Conservation (phyloP, 345 rosid genomes). For the Turritis glabra region DNA sequence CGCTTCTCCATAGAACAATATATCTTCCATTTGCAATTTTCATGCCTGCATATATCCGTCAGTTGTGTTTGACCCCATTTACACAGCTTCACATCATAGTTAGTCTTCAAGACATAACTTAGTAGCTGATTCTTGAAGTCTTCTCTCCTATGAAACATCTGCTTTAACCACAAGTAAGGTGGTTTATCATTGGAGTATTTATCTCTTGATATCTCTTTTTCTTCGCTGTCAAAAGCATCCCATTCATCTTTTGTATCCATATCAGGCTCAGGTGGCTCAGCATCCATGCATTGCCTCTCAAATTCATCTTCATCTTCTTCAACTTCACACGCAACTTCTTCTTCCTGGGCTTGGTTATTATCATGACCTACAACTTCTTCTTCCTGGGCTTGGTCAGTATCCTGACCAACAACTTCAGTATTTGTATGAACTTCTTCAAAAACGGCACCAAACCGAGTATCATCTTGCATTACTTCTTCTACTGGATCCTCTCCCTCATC, state of each 20-base stretch:
- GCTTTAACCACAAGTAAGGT: neutral
- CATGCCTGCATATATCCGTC: neutral
- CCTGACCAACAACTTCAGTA: no score
- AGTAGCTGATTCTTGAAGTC: neutral
- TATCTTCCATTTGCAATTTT: neutral
- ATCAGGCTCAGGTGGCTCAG: neutral
- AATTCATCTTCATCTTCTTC: neutral
- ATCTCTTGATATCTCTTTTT: neutral
- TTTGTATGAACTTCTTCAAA: no score
- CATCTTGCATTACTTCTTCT: no score
- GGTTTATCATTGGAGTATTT: neutral
- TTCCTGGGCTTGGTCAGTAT: no score
- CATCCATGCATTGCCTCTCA: neutral
- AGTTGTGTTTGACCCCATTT: no score
- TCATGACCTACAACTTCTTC: neutral
- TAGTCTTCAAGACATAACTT: neutral
- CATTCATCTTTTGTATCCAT: neutral
- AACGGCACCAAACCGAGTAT: no score
- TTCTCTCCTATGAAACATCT: neutral
- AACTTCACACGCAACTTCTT: neutral
- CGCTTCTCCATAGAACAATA: neutral
- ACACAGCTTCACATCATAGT: neutral
- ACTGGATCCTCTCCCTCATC: no score
- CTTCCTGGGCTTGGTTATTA: neutral
- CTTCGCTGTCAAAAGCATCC: neutral